Evolutionary conservation across 139 green algal genomes (phyloP).

Genomic region (Volvox africanus): DNA sequence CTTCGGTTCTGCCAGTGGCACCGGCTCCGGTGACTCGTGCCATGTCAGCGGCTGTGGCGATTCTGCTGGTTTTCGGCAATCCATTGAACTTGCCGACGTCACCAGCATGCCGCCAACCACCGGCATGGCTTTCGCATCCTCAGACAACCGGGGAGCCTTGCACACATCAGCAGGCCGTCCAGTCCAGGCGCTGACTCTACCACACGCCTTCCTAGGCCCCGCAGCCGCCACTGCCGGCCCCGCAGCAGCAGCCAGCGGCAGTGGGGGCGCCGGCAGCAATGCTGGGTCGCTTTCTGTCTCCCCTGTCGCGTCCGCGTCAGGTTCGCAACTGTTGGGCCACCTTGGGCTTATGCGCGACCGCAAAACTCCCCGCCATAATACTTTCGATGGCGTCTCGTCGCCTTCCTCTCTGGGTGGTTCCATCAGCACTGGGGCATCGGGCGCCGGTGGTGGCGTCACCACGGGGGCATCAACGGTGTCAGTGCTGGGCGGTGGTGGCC

Average conservation of each 20-base stretch:
- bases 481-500: not conserved
- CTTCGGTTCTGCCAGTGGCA: not conserved
- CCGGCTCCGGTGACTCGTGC: not conserved
- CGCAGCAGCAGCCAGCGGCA: not conserved
- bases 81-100: not conserved
- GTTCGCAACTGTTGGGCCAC: not conserved
- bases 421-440: not conserved
- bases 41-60: not conserved
- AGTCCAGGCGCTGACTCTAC: not conserved
- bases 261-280: not conserved
- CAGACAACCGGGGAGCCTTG: not conserved
- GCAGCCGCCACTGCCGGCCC: not conserved
- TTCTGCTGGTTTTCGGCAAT: not conserved
- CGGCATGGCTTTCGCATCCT: not conserved
- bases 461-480: not conserved
- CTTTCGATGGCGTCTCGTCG: not conserved
- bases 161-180: not conserved
- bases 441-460: not conserved
- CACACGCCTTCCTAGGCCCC: not conserved
- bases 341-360: conserved; percentile 9
- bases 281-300: not conserved
- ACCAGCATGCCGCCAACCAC: not conserved
- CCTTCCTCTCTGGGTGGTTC: not conserved
- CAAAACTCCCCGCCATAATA: not conserved
- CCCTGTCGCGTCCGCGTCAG: not conserved